Evolutionary conservation across 768 basidiomycete species (phyloP), one percentile per base, ranked within the genome.

Genomic region (Paxillus involutus): DNA sequence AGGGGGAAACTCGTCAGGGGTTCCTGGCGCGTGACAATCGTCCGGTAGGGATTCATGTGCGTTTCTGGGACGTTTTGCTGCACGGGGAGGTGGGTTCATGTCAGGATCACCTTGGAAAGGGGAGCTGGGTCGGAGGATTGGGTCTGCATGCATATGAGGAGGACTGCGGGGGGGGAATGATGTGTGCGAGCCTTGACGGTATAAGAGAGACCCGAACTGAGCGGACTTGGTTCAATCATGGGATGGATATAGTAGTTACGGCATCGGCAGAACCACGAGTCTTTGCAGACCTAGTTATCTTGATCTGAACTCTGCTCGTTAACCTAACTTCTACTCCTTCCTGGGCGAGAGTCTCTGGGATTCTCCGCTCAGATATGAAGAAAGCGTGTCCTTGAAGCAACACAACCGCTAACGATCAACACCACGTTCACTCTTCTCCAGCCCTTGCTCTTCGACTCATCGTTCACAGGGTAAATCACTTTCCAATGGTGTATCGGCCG

Each of bases 31-130:
- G 24, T 36, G 17, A 41, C 36, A 65, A 52, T 74, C 71, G 14
- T 60, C 53, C 29, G 59, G 58, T 46, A 56, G 45, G 29, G 63
- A 57, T 47, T 53, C 51, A 37, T 44, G 44, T 63, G 67, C 58
- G 59, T 79, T 79, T 43, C 81, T 70, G 53, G 76, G 64, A 43
- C 81, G 75, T 69, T 83, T 83, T 62, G 70, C 66, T 12, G 76
- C 77, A 51, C 78, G 67, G 39, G 66, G 61, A 49, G 67, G 52
- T 16, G 55, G 44, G 24, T 41, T 39, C 41, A 57, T 44, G n/a
- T 60, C 59, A 17, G 53, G 37, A 41, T 53, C 55, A 35, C 47
- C 41, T 33, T 30, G 44, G 30, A 16, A 47, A 39, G 59, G 50
- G 21, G 40, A 54, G 44, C 39, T 55, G 33, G 42, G 54, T 50